Conservation (phyloP, 192 early-diverging fungal species). For the Backusella australiensis region DNA sequence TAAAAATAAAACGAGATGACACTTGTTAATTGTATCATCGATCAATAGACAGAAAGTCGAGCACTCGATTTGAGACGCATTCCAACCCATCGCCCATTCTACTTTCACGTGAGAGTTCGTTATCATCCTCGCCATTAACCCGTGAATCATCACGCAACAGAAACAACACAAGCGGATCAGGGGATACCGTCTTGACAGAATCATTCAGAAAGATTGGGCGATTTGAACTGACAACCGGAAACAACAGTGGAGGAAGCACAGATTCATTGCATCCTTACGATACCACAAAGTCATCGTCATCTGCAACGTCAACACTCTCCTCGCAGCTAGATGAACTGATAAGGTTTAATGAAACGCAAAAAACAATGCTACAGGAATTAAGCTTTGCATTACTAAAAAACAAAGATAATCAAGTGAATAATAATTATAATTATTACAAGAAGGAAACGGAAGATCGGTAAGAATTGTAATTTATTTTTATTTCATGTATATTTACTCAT, state of each 20-base stretch:
- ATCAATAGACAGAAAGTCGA: conserved; percentile 32
- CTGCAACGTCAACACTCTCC: background rate
- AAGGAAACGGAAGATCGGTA: background rate
- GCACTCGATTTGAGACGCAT: conserved; percentile 34
- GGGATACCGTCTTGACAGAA: conserved; percentile 9
- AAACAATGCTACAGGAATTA: conserved; percentile 19
- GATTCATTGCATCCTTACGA: background rate
- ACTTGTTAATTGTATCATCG: background rate
- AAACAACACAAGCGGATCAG: background rate
- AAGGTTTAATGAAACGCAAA: conserved; percentile 26
- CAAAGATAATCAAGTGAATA: background rate
- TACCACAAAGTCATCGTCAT: background rate
- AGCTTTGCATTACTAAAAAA: background rate
- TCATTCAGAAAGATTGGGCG: conserved; percentile 25
- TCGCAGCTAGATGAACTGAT: conserved; percentile 23
- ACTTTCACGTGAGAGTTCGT: conserved; percentile 22
- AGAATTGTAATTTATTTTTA: background rate
- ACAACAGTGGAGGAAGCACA: background rate
- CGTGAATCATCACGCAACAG: background rate
- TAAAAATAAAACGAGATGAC: background rate
- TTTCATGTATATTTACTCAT: background rate
- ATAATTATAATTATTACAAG: background rate
- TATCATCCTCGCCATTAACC: conserved; percentile 11
- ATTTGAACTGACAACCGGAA: conserved; percentile 26
- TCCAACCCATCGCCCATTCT: background rate